These are phyloP conservation scores for Rhododendron henanense DNA, from an alignment of 148 eudicot species.

Conservation along the genomic window DNA sequence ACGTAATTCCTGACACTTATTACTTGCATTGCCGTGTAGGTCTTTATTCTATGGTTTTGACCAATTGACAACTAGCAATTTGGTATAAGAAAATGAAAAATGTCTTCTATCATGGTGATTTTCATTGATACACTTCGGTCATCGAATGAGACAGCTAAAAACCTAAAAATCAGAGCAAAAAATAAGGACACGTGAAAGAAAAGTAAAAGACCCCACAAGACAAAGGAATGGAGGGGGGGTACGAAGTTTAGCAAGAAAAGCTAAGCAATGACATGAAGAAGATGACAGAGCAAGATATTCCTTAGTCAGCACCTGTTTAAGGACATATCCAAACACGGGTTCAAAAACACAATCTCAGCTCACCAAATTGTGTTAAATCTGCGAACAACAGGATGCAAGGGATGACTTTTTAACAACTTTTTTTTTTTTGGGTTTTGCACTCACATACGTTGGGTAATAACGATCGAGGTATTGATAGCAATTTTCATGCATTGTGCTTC, in stretches of 20 bases:
- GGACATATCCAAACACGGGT: background rate
- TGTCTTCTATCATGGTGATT: background rate
- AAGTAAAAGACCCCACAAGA: background rate
- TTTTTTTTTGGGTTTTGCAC: background rate
- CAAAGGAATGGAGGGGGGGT: background rate
- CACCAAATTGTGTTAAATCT: background rate
- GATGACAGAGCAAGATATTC: background rate
- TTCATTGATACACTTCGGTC: background rate
- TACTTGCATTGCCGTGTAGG: background rate
- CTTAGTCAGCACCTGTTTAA: background rate
- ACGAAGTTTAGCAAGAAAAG: background rate
- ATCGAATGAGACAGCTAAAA: background rate
- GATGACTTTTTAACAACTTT: background rate
- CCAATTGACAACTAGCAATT: background rate
- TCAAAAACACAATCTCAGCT: background rate
- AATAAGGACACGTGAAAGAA: background rate
- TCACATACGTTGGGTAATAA: background rate
- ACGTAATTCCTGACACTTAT: background rate
- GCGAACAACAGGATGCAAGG: background rate
- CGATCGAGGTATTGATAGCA: background rate
- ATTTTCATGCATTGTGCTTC: background rate
- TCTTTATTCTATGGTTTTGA: background rate
- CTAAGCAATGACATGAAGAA: background rate
- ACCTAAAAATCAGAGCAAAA: background rate
- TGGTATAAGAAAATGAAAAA: background rate